A percentile compares a stretch with the other conserved stretches of the same genome.
These are phyloP conservation scores for Dryas integrifolia DNA, from an alignment of 331 rosid species.

Conservation along the genomic window DNA sequence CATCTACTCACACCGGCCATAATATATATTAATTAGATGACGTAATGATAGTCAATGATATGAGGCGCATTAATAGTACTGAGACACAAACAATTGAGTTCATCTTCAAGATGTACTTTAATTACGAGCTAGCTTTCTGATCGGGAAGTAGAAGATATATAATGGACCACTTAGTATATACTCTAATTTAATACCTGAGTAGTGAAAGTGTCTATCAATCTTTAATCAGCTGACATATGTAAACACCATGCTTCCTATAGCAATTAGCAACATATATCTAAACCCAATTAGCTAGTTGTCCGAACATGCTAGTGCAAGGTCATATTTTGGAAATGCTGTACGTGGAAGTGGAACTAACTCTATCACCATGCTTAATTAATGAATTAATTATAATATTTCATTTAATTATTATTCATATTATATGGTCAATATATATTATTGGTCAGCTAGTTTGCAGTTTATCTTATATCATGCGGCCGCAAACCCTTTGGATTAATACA, in stretches of 20 bases:
- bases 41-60: background rate
- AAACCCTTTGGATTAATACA: no score
- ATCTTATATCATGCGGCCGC: no score
- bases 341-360: no score
- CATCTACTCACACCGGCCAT: no score
- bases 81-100: background rate
- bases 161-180: background rate
- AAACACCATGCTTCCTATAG: background rate
- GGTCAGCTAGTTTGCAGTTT: no score
- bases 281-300: conserved; percentile 1
- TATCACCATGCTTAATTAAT: no score
- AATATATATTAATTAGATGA: background rate
- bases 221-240: conserved; percentile 6
- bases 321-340: background rate
- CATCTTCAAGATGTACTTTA: no score
- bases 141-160: background rate
- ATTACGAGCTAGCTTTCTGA: no score
- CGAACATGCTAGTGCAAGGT: conserved; percentile 12
- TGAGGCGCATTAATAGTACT: background rate
- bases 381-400: background rate
- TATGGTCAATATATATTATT: background rate
- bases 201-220: background rate
- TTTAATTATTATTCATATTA: background rate
- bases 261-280: no score
- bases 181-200: background rate